Evolutionary conservation across 768 basidiomycete genomes (phyloP), one percentile per base, ranked within the genome.

Genomic region (Hysterangium stoloniferum): DNA sequence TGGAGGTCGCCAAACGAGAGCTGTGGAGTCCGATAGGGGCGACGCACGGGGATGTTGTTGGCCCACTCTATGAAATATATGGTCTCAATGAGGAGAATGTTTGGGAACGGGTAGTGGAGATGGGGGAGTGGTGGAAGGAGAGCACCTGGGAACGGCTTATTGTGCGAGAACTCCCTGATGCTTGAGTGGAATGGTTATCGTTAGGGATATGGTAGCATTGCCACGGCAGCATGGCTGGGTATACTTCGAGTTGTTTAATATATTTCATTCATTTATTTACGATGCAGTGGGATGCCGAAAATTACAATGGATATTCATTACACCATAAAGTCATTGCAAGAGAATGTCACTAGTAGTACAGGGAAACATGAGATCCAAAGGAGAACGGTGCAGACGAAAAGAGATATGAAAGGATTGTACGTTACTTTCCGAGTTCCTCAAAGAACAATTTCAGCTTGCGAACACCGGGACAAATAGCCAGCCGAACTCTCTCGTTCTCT

Each of bases 81-180:
- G 86, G 86, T 6, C 71, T 89, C 1, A 82, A 86, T 50, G 92
- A 94, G 63, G 89, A 93, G 61, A 76, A 77, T 1, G 64, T 95
- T 12, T 94, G 92, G 84, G 85, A 85, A 34, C 74, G 82, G 36
- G 82, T 95, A 31, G 77, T 84, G 55, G 71, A 73, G 45, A 86
- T 91, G 83, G 80, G 85, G 17, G 88, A 90, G 34, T 90, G 87
- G 89, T 94, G 92, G 91, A 89, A 80, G 61, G 88, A 92, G 60
- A 86, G 80, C 54, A 94, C 90, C 44, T 95, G 90, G 89, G 79
- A 72, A 33, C 71, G 91, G 53, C 67, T 94, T 48, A 78, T 89
- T 59, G 80, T 83, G 56, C 73, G 91, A 62, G 90, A 94, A 65
- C 66, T 93, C 48, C 90, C 90, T n/a, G 91, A 93, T 66, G 45